phyloP scores from a whole-genome alignment of 2,329 filamentous ascomycete species.

The Aschersonia sp. region DNA sequence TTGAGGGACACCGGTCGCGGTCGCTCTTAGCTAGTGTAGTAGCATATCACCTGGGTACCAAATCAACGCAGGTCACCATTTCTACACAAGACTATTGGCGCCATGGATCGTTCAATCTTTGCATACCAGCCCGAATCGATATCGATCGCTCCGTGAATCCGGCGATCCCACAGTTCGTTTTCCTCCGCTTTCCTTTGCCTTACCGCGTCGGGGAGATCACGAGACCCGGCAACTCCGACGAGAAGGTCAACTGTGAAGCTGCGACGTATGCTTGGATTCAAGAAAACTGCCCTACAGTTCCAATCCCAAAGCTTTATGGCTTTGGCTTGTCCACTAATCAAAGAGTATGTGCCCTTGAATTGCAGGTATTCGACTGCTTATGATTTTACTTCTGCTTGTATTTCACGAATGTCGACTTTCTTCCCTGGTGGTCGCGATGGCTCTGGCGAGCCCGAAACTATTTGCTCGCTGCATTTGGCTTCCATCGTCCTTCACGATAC shows the following conservation, averaged over 20 bases:
- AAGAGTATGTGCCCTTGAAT: conserved; percentile 3
- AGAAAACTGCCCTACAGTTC: conserved; percentile 8
- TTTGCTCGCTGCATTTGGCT: conserved; percentile 3
- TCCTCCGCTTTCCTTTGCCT: conserved; percentile 3
- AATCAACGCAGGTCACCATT: neutral
- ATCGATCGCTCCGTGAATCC: neutral
- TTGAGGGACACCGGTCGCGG: conserved; percentile 1
- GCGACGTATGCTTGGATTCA: conserved; percentile 9
- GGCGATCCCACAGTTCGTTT: conserved; percentile 2
- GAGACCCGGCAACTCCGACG: conserved; percentile 23
- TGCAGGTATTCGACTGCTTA: neutral
- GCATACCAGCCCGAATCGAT: conserved; percentile 10
- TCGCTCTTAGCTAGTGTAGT: neutral
- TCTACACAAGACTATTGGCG: conserved; percentile 6
- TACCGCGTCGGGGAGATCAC: conserved; percentile 19
- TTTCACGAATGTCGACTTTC: conserved; percentile 1
- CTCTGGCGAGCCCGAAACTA: neutral
- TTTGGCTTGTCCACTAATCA: conserved; percentile 9
- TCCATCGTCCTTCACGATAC: conserved; percentile 5
- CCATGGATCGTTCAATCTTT: conserved; percentile 19
- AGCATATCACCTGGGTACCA: conserved; percentile 5
- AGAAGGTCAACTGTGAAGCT: conserved; percentile 18
- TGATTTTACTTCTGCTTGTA: neutral
- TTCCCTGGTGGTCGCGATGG: conserved; percentile 2
- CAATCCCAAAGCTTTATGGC: conserved; percentile 11